Percentiles rank a stretch among this genome's conserved stretches.
Conservation (phyloP, 83 land plant genomes). For the Larix sibirica region DNA sequence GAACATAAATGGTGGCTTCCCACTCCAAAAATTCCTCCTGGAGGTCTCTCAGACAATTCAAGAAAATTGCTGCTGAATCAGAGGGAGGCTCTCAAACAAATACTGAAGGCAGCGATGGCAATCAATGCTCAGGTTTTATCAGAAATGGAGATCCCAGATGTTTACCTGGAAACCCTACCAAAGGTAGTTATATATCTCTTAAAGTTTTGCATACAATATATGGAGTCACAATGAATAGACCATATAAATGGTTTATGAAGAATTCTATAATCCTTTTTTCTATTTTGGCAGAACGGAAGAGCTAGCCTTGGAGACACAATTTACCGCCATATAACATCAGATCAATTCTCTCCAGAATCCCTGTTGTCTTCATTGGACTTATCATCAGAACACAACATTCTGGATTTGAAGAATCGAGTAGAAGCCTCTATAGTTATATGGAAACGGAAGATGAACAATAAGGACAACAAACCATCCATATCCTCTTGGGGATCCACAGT, state of each 20-base stretch:
- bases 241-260: not conserved
- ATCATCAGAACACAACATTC: conserved; percentile 32
- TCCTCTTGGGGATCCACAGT: conserved; percentile 19
- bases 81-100: conserved; percentile 38
- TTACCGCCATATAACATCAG: conserved; percentile 24
- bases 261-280: not conserved
- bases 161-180: conserved; percentile 44
- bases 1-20: conserved; percentile 68
- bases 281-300: conserved; percentile 23
- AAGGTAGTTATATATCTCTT: conserved; percentile 28
- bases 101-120: conserved; percentile 53
- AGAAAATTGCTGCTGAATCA: conserved; percentile 38
- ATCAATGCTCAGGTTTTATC: conserved; percentile 51
- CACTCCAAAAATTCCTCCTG: conserved; percentile 42
- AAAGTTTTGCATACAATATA: not conserved
- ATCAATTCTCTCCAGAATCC: conserved; percentile 21
- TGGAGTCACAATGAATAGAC: not conserved
- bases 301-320: conserved; percentile 33
- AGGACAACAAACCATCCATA: conserved; percentile 18
- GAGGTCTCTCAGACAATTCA: conserved; percentile 38
- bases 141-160: conserved; percentile 58
- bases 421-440: conserved; percentile 39
- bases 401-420: conserved; percentile 28
- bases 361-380: conserved; percentile 23
- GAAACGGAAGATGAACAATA: conserved; percentile 21